Base-by-base conservation (phyloP, 2,329 filamentous ascomycete species). In the Claviceps maximensis region DNA sequence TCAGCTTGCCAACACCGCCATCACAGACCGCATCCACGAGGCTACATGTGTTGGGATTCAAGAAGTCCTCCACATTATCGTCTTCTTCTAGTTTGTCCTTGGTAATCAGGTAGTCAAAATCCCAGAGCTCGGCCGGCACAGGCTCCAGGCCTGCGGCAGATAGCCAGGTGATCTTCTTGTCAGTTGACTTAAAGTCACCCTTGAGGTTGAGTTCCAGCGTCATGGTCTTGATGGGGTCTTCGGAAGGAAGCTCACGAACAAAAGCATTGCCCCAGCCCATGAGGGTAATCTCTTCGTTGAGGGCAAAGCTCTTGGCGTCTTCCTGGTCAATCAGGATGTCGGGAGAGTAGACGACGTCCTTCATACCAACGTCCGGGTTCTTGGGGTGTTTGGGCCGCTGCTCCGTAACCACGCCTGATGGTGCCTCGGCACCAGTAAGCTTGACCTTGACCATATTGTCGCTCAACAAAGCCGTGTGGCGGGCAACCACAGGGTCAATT, bases 141-240 rank as follows among this genome's bases (percentile, higher is more conserved):
- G 95, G 78, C 54, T 86, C 79, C 71, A 91, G 86, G 46, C 79
- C 80, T 59, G 87, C 80, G 0, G 78, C 79, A 1, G 88, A 84
- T 48, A 97, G 74, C 91, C 91, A 97, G 1, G 90, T 96, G 40
- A 97, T 82, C 77, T 97, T 97, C 81, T 96, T 96, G 64, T 89
- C 83, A 0, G 91, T 97, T 65, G 87, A 85, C 76, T 95, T 95
- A 69, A 97, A 87, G 67, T 97, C 91, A 53, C 91, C 90, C 62
- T 86, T 82, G 49, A 96, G 80, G 69, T 97, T 86, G n/a, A 96
- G 80, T 70, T 95, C 88, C 52, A 93, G 75, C 54, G 86, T 85
- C 41, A 95, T 76, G 38, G 72, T 74, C 13, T 82, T 84, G 61
- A 95, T 82, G 48, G 79, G 73, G 12, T 74, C 74, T 19, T 70